Percentiles rank a stretch among this genome's conserved stretches.
Evolutionary conservation across 192 early-diverging fungal species (phyloP).

Genomic region (Kappamyces sp.): DNA sequence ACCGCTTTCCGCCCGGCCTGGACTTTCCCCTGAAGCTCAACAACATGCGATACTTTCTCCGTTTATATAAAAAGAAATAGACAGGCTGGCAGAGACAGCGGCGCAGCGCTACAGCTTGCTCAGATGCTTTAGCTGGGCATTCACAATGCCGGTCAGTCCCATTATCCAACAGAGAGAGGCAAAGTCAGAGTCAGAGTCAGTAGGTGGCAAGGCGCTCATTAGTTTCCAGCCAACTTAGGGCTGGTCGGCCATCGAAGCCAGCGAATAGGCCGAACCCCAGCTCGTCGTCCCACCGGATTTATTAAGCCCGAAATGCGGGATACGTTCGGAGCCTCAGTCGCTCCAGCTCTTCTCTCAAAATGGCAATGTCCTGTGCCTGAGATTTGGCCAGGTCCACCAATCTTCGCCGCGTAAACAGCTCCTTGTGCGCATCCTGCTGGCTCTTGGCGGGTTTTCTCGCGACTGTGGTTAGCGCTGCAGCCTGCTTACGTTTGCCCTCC

Average conservation of each 20-base stretch:
- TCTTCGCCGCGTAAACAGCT: slow-evolving; percentile 42
- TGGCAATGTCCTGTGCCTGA: slow-evolving; percentile 58
- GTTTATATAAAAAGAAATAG: slow-evolving; percentile 69
- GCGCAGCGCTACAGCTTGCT: too few species aligned
- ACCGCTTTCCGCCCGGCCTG: slow-evolving; percentile 49
- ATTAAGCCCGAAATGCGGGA: slow-evolving; percentile 47
- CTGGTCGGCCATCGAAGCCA: too few species aligned
- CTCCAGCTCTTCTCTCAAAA: slow-evolving; percentile 52
- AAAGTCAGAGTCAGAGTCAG: too few species aligned
- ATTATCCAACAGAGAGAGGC: too few species aligned
- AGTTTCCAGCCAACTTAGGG: too few species aligned
- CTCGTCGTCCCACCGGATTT: not conserved
- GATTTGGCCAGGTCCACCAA: slow-evolving; percentile 52
- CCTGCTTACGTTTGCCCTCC: slow-evolving; percentile 30
- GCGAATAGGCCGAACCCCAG: not conserved
- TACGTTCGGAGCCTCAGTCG: slow-evolving; percentile 49
- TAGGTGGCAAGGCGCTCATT: too few species aligned
- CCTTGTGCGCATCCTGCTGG: slow-evolving; percentile 24
- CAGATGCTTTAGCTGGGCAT: too few species aligned
- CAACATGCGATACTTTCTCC: slow-evolving; percentile 89
- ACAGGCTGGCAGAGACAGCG: too few species aligned
- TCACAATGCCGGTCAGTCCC: too few species aligned
- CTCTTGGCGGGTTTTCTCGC: not conserved
- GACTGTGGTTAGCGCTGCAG: slow-evolving; percentile 3
- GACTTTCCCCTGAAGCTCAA: slow-evolving; percentile 74